Evolutionary conservation across 2,329 filamentous ascomycete genomes (phyloP).

Genomic region (Rutstroemia sp.): DNA sequence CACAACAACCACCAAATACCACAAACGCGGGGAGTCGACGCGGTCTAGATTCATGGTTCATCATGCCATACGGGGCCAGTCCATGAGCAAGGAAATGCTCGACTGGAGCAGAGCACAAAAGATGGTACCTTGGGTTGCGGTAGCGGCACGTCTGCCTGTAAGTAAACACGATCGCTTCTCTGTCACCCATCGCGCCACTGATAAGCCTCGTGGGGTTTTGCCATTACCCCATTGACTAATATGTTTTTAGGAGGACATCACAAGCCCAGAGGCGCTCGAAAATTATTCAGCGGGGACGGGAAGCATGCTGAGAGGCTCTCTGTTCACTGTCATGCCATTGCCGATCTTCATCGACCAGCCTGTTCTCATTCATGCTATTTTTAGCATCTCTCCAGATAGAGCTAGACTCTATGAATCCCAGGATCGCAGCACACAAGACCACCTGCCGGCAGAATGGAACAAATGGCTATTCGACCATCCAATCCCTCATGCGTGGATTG

Average conservation of each 20-base stretch:
- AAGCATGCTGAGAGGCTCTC: slow-evolving; percentile 14
- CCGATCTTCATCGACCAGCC: slow-evolving; percentile 28
- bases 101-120: slow-evolving; percentile 26
- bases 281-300: neutral
- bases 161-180: neutral
- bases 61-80: slow-evolving; percentile 23
- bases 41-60: slow-evolving; percentile 22
- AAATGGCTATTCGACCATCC: slow-evolving; percentile 22
- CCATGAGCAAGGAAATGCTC: slow-evolving; percentile 18
- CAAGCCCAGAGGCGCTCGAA: neutral
- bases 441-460: slow-evolving; percentile 27
- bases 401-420: slow-evolving; percentile 22
- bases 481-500: slow-evolving; percentile 25
- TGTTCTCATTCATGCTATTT: slow-evolving; percentile 31
- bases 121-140: slow-evolving; percentile 30
- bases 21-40: neutral
- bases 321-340: slow-evolving; percentile 30
- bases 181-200: no score
- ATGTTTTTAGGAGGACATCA: neutral
- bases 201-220: no score
- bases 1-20: slow-evolving; percentile 6
- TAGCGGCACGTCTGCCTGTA: slow-evolving; percentile 26
- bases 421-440: slow-evolving; percentile 20
- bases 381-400: slow-evolving; percentile 30
- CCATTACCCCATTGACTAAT: neutral